Conservation (phyloP, 805 yeast species). For the Sugiyamaella lignohabitans region DNA sequence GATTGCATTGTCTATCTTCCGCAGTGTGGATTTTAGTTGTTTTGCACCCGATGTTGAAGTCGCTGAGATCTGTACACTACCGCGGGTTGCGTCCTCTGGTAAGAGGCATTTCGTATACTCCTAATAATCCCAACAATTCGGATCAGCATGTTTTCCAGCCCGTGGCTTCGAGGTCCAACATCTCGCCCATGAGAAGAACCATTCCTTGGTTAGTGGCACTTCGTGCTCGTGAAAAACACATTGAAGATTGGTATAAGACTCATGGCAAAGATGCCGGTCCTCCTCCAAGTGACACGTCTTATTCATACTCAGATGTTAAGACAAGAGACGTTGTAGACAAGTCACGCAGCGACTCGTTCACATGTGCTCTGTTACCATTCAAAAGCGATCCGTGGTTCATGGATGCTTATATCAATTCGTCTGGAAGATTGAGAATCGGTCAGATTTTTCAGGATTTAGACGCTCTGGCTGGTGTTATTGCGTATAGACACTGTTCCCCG, state of each 20-base stretch:
- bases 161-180: constrained; percentile 25
- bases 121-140: background rate
- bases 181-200: constrained; percentile 36
- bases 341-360: constrained; percentile 64
- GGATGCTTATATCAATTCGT: constrained; percentile 83
- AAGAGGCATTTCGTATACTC: constrained; percentile 1
- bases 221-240: constrained; percentile 61
- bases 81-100: too few species aligned
- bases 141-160: constrained; percentile 30
- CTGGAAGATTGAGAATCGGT: constrained; percentile 87
- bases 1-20: too few species aligned
- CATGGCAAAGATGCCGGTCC: constrained; percentile 44
- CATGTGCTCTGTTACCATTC: constrained; percentile 56
- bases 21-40: too few species aligned
- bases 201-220: constrained; percentile 88
- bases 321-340: constrained; percentile 65
- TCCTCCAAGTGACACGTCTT: constrained; percentile 31
- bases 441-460: constrained; percentile 92
- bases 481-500: constrained; percentile 88
- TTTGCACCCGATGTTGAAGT: too few species aligned
- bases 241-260: constrained; percentile 59
- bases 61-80: too few species aligned
- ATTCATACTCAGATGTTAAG: constrained; percentile 63
- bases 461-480: constrained; percentile 89
- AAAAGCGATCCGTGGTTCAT: constrained; percentile 75